phyloP scores from a whole-genome alignment of 306 rosid species.

The Cyclanthera cordifolia region DNA sequence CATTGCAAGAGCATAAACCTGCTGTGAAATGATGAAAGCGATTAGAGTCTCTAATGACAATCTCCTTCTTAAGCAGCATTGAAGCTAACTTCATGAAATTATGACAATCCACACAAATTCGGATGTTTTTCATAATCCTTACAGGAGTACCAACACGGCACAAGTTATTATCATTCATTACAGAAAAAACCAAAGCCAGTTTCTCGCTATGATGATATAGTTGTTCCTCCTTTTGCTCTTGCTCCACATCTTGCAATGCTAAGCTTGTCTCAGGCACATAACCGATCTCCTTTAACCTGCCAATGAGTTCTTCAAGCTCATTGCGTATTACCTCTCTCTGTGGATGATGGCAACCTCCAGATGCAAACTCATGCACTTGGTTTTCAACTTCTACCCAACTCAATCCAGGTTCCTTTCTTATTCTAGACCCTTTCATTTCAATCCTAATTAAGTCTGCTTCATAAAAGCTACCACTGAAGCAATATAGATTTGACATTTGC shows the following conservation, averaged over 20 bases:
- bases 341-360: conserved; percentile 59
- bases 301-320: conserved; percentile 45
- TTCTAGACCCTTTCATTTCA: conserved; percentile 59
- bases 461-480: conserved; percentile 40
- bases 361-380: conserved; percentile 66
- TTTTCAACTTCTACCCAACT: conserved; percentile 76
- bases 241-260: conserved; percentile 54
- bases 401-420: conserved; percentile 78
- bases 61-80: conserved; percentile 43
- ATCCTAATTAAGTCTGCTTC: conserved; percentile 55
- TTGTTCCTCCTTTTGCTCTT: conserved; percentile 76
- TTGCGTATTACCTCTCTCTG: conserved; percentile 31
- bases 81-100: conserved; percentile 81
- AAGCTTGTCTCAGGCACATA: conserved; percentile 60
- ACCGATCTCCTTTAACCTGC: conserved; percentile 59
- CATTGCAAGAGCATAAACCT: conserved; percentile 68
- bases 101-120: conserved; percentile 85
- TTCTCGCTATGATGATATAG: conserved; percentile 75
- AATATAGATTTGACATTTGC: conserved; percentile 73
- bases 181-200: conserved; percentile 64
- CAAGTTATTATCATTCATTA: conserved; percentile 43
- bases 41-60: conserved; percentile 75
- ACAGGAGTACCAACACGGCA: conserved; percentile 24
- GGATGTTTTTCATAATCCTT: conserved; percentile 77
- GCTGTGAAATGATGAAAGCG: conserved; percentile 69